phyloP scores from a whole-genome alignment of 2,329 filamentous ascomycete genomes.

The Trichoderma pleuroti region DNA sequence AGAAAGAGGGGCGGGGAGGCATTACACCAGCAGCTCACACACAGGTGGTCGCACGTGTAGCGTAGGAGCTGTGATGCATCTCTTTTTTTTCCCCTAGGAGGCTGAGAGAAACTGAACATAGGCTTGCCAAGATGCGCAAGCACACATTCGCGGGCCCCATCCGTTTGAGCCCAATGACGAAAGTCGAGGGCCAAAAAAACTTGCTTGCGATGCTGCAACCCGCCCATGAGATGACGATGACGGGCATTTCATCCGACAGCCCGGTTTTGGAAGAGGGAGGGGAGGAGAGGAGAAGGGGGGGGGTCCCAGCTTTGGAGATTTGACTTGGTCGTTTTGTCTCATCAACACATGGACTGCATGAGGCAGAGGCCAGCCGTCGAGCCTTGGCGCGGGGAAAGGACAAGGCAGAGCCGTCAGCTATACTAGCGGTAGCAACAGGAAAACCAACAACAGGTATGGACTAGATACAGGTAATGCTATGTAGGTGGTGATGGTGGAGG shows the following conservation, averaged over 20 bases:
- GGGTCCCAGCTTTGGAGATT: not conserved
- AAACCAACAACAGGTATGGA: not conserved
- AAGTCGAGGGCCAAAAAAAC: constrained; percentile 5
- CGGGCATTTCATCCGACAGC: constrained; percentile 2
- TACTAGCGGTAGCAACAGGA: not conserved
- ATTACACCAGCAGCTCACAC: not conserved
- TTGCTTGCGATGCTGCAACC: not conserved
- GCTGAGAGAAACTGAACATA: constrained; percentile 1
- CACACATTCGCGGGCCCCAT: not conserved
- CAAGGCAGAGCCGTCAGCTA: constrained; percentile 9
- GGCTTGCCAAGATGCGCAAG: constrained; percentile 1
- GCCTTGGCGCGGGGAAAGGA: constrained; percentile 19
- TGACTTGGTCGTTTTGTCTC: not conserved
- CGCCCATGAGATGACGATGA: constrained; percentile 14
- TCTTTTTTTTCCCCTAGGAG: not conserved
- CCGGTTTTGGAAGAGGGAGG: not conserved
- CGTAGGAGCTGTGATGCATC: not conserved
- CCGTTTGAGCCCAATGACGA: constrained; percentile 4
- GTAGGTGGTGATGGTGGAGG: constrained; percentile 4
- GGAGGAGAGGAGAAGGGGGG: not conserved
- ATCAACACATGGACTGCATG: constrained; percentile 8
- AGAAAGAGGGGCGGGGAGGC: not conserved
- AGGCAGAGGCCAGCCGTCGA: not conserved
- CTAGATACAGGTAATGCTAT: too few relatives aligned
- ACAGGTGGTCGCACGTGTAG: not conserved